phyloP scores from a whole-genome alignment of 2,329 filamentous ascomycete genomes.

The Aspergillus piperis region DNA sequence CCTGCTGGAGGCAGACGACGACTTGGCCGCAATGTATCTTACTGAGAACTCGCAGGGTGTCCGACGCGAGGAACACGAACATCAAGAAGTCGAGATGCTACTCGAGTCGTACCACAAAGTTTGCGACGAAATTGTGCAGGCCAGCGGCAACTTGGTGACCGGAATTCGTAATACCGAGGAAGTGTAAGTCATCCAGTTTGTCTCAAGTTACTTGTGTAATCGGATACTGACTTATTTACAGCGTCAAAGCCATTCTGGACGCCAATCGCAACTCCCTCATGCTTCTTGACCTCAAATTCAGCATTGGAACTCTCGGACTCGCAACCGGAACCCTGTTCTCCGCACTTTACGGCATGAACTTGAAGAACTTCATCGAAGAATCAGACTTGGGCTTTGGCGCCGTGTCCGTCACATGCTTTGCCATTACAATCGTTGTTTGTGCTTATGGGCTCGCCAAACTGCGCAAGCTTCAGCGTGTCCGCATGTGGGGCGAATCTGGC shows the following conservation, averaged over 20 bases:
- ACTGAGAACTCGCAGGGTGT: conserved; percentile 81
- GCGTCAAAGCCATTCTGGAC: conserved; percentile 93
- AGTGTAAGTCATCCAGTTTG: conserved; percentile 64
- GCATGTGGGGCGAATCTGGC: conserved; percentile 72
- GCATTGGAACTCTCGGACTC: conserved; percentile 89
- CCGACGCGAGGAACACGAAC: conserved; percentile 75
- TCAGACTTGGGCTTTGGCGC: conserved; percentile 80
- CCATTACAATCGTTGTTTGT: conserved; percentile 76
- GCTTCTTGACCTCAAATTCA: conserved; percentile 95
- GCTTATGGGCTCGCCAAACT: conserved; percentile 82
- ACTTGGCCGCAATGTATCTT: conserved; percentile 91
- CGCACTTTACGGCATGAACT: conserved; percentile 99
- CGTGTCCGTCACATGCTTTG: conserved; percentile 69
- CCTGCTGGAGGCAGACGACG: conserved; percentile 92
- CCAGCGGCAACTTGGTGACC: conserved; percentile 87
- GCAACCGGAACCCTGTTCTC: conserved; percentile 93
- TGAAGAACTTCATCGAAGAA: conserved; percentile 98
- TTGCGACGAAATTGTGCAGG: conserved; percentile 95
- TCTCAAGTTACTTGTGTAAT: background rate
- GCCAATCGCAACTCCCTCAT: conserved; percentile 98
- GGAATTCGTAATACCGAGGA: conserved; percentile 98
- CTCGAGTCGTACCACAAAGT: conserved; percentile 97
- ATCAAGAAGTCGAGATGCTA: conserved; percentile 95
- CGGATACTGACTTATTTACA: conserved; percentile 40
- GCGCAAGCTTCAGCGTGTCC: conserved; percentile 80